Evolutionary conservation across 2,329 filamentous ascomycete species (phyloP).

Genomic region (Claviceps citrina): DNA sequence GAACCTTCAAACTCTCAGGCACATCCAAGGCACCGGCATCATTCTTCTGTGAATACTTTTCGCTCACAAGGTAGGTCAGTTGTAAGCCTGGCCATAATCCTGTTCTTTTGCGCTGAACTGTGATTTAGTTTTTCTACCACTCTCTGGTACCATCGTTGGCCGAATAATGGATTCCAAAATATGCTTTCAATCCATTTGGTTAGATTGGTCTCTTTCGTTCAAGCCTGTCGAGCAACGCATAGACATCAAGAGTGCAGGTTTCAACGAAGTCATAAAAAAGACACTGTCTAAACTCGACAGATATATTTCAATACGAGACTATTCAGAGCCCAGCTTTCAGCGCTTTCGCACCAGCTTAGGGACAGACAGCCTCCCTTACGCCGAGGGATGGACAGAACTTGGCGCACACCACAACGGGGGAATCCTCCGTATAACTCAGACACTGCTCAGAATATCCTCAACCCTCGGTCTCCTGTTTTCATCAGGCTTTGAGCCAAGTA

Average conservation of each 20-base stretch:
- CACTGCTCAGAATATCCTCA: background rate
- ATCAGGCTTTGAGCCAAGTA: background rate
- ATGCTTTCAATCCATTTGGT: background rate
- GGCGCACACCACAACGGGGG: background rate
- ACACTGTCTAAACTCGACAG: constrained; percentile 24
- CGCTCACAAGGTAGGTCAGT: background rate
- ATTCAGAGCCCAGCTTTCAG: constrained; percentile 21
- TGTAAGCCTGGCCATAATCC: background rate
- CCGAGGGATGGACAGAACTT: constrained; percentile 28
- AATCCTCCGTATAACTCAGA: background rate
- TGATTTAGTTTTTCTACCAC: background rate
- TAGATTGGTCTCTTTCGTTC: background rate
- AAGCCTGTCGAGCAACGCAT: background rate
- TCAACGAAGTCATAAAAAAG: background rate
- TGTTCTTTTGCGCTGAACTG: background rate
- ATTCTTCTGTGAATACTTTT: background rate
- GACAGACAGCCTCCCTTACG: constrained; percentile 24
- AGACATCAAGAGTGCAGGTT: background rate
- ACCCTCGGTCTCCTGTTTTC: background rate
- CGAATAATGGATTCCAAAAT: background rate
- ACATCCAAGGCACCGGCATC: background rate
- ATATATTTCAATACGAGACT: constrained; percentile 32
- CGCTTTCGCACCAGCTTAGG: constrained; percentile 31
- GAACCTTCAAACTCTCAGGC: background rate
- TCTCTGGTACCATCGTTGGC: background rate